A percentile compares a stretch with the other conserved stretches of the same genome.
Evolutionary conservation across 2,329 filamentous ascomycete species (phyloP).

Genomic region (Sclerotinia borealis): DNA sequence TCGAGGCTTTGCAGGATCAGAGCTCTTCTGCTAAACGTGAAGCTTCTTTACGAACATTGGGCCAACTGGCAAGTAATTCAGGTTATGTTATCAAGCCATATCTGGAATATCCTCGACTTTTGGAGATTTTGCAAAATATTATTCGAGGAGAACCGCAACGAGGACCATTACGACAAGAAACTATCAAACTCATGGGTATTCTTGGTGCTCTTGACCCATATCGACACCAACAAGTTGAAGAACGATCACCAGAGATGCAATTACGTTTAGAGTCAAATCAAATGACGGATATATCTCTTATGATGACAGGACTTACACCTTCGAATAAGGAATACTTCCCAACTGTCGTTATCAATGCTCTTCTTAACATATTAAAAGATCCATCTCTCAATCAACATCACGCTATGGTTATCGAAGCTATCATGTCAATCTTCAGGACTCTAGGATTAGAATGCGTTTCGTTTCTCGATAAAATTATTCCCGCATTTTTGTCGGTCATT

Average conservation of each 20-base stretch:
- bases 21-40: constrained; percentile 86
- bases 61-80: constrained; percentile 89
- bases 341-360: constrained; percentile 92
- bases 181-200: constrained; percentile 94
- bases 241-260: constrained; percentile 78
- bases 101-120: constrained; percentile 85
- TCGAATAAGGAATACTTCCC: constrained; percentile 98
- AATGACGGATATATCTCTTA: constrained; percentile 88
- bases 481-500: constrained; percentile 87
- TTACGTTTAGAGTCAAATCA: constrained; percentile 55
- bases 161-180: constrained; percentile 80
- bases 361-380: constrained; percentile 88
- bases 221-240: constrained; percentile 90
- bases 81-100: constrained; percentile 98
- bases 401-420: constrained; percentile 88
- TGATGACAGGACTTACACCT: constrained; percentile 95
- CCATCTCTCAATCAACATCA: constrained; percentile 86
- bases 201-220: constrained; percentile 93
- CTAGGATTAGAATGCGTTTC: constrained; percentile 93
- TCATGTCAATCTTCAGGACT: constrained; percentile 98
- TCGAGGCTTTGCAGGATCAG: constrained; percentile 89
- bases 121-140: constrained; percentile 88
- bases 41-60: constrained; percentile 82
- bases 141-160: constrained; percentile 85
- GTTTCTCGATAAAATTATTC: constrained; percentile 89